Percentiles rank a stretch among this genome's conserved stretches.
These are phyloP conservation scores for Chlamydomonas schloesseri DNA, from an alignment of 139 green algal genomes.

Conservation along the genomic window DNA sequence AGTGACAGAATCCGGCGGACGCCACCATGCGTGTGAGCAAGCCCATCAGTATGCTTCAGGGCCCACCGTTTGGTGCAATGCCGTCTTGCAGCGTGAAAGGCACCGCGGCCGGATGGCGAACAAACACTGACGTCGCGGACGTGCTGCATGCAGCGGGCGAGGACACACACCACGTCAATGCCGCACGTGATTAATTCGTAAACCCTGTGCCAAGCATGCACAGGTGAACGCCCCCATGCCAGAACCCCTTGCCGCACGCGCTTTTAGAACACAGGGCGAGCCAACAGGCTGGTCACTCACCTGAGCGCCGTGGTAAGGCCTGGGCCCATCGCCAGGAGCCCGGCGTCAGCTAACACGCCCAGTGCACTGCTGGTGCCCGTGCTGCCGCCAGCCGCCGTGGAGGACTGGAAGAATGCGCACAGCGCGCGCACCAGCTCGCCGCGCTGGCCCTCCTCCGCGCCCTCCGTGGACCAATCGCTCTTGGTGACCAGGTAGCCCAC, in stretches of 20 bases:
- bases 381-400: background rate
- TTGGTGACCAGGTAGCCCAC: slow-evolving; percentile 28
- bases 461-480: background rate
- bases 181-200: background rate
- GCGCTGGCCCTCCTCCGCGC: background rate
- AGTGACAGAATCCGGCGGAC: no score
- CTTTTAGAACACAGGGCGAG: background rate
- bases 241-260: no score
- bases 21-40: no score
- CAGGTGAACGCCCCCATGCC: no score
- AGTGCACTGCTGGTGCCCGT: no score
- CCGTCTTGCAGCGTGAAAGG: background rate
- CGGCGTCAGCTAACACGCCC: slow-evolving; percentile 1
- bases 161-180: no score
- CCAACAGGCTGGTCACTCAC: background rate
- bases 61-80: slow-evolving; percentile 4
- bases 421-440: slow-evolving; percentile 20
- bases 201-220: no score
- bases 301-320: background rate
- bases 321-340: background rate
- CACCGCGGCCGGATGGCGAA: background rate
- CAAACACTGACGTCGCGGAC: background rate
- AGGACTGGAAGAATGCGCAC: background rate
- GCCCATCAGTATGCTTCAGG: no score
- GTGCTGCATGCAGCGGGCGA: background rate